Conservation (phyloP, 2,329 filamentous ascomycete species). For the Coniella vitis region DNA sequence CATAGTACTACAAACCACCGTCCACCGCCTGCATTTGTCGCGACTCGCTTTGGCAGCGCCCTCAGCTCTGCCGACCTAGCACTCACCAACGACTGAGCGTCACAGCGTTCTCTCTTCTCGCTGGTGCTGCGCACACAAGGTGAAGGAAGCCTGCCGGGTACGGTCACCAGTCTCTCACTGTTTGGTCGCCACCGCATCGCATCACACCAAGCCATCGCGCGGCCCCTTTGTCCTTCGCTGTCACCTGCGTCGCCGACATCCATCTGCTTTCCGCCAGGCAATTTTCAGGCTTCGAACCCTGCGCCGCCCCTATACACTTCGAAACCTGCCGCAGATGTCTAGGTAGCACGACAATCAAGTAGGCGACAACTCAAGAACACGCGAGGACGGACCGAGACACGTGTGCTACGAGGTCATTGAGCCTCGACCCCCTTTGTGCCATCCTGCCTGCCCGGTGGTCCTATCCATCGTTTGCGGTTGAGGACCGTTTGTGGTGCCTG, state of each 20-base stretch:
- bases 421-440: constrained; percentile 5
- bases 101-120: no score
- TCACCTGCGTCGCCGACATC: not conserved
- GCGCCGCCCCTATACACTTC: not conserved
- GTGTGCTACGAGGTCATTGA: constrained; percentile 9
- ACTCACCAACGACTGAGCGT: no score
- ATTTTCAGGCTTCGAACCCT: not conserved
- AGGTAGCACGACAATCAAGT: constrained; percentile 1
- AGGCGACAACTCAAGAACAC: constrained; percentile 3
- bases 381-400: constrained; percentile 7
- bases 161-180: no score
- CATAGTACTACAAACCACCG: no score
- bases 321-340: constrained; percentile 3
- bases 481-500: not conserved
- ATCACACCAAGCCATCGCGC: no score
- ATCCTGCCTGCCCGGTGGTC: not conserved
- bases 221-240: no score
- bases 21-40: no score
- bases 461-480: not conserved
- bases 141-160: no score
- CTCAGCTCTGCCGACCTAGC: no score
- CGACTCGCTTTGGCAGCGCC: no score
- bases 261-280: not conserved
- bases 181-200: no score
- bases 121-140: no score